Conservation (phyloP, 2,329 filamentous ascomycete genomes). For the Fusarium veterinarium region DNA sequence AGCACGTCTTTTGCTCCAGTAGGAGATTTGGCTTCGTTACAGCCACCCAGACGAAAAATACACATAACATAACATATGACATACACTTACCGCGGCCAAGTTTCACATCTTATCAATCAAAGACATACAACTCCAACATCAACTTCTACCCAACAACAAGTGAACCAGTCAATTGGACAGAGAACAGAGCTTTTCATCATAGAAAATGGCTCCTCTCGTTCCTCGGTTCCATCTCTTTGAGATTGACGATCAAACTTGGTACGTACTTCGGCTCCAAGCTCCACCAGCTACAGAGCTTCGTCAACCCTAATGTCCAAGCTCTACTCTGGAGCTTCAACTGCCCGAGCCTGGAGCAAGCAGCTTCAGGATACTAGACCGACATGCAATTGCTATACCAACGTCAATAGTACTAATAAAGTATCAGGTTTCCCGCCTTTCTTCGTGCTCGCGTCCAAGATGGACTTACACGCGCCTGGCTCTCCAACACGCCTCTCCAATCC, state of each 20-base stretch:
- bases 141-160: neutral
- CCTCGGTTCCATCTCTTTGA: conserved; percentile 74
- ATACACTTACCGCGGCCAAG: too few relatives aligned
- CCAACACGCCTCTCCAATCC: conserved; percentile 67
- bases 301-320: neutral
- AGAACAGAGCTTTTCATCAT: neutral
- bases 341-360: neutral
- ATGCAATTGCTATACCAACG: neutral
- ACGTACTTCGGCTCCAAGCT: conserved; percentile 39
- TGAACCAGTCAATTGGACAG: neutral
- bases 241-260: conserved; percentile 76
- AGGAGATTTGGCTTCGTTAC: too few relatives aligned
- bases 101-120: conserved; percentile 22
- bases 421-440: conserved; percentile 74
- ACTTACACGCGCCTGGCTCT: conserved; percentile 72
- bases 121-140: conserved; percentile 1
- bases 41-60: too few relatives aligned
- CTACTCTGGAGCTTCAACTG: neutral
- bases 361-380: neutral
- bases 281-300: conserved; percentile 1
- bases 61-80: too few relatives aligned
- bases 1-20: too few relatives aligned
- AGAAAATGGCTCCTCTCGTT: conserved; percentile 60
- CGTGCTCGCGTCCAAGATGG: conserved; percentile 73
- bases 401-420: neutral